phyloP scores from a whole-genome alignment of 208 protist species.

The Crithidia thermophila region DNA sequence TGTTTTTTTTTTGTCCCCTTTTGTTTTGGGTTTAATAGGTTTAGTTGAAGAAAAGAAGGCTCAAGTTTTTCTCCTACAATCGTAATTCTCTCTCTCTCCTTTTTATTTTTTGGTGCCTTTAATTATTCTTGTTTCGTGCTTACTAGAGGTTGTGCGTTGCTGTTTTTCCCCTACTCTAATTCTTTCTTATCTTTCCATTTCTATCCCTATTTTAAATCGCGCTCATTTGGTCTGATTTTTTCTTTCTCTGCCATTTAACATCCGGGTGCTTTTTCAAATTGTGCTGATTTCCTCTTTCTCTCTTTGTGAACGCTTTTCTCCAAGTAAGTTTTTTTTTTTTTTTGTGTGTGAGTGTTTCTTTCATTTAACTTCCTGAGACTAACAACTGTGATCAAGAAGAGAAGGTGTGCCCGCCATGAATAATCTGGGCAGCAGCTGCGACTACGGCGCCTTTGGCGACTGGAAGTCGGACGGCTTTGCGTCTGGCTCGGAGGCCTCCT shows the following conservation, averaged over 20 bases:
- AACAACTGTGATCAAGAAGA: background rate
- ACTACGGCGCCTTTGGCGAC: conserved; percentile 23
- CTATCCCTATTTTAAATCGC: too few relatives aligned
- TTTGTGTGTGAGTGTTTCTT: conserved; percentile 14
- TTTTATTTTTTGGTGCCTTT: background rate
- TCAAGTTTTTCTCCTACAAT: background rate
- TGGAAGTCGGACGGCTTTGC: conserved; percentile 28
- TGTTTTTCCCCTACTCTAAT: background rate
- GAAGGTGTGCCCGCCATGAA: background rate
- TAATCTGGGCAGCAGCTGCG: background rate
- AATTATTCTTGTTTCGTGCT: background rate
- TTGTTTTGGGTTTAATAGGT: background rate
- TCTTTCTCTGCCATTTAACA: too few relatives aligned
- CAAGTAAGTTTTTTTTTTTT: too few relatives aligned
- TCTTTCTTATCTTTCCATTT: background rate
- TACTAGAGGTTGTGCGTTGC: background rate
- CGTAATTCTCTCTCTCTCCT: background rate
- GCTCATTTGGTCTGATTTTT: too few relatives aligned
- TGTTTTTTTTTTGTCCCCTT: background rate
- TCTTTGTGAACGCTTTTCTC: too few relatives aligned
- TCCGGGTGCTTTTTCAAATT: too few relatives aligned
- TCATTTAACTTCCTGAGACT: background rate
- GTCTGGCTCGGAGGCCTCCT: conserved; percentile 16
- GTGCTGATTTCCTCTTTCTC: too few relatives aligned
- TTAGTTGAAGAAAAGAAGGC: too few relatives aligned